These are phyloP conservation scores for Cyanidioschyzon merolae DNA, from an alignment of 23 red algal genomes.

Conservation along the genomic window DNA sequence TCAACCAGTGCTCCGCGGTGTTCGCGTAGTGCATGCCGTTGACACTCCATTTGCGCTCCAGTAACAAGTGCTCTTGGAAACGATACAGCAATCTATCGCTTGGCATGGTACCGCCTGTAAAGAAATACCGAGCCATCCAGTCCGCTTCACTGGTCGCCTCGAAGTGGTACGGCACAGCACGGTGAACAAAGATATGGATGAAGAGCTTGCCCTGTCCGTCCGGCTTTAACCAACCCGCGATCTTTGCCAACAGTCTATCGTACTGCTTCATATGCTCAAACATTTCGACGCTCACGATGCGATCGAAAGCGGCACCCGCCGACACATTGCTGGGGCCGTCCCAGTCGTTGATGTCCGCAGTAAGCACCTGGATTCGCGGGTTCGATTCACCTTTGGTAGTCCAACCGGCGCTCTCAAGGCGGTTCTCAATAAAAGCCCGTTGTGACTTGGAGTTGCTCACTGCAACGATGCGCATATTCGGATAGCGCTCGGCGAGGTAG, in stretches of 20 bases:
- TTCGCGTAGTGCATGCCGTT: constrained; percentile 95
- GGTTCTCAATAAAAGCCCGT: constrained; percentile 59
- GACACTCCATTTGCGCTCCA: constrained; percentile 66
- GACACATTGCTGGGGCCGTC: constrained; percentile 16
- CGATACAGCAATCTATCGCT: constrained; percentile 53
- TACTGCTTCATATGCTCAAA: constrained; percentile 99
- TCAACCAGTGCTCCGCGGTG: constrained; percentile 77
- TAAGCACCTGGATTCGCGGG: constrained; percentile 42
- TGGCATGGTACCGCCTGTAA: constrained; percentile 85
- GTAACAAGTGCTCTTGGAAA: constrained; percentile 58
- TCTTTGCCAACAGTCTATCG: constrained; percentile 43
- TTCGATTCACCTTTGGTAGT: constrained; percentile 36
- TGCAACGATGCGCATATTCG: constrained; percentile 40
- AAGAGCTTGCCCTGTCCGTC: constrained; percentile 45
- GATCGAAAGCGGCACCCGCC: constrained; percentile 37
- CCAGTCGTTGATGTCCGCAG: constrained; percentile 44
- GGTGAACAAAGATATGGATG: constrained; percentile 88
- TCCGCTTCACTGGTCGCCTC: constrained; percentile 74
- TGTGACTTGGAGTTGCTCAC: constrained; percentile 83
- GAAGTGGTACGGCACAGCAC: constrained; percentile 68
- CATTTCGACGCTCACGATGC: constrained; percentile 82
- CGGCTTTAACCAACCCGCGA: constrained; percentile 56
- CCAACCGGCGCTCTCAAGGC: background rate
- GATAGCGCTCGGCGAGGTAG: constrained; percentile 83
- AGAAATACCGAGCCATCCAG: constrained; percentile 98